Percentiles rank a stretch among this genome's conserved stretches.
These are phyloP conservation scores for Hirschfeldia incana DNA, from an alignment of 345 rosid species.

Conservation along the genomic window DNA sequence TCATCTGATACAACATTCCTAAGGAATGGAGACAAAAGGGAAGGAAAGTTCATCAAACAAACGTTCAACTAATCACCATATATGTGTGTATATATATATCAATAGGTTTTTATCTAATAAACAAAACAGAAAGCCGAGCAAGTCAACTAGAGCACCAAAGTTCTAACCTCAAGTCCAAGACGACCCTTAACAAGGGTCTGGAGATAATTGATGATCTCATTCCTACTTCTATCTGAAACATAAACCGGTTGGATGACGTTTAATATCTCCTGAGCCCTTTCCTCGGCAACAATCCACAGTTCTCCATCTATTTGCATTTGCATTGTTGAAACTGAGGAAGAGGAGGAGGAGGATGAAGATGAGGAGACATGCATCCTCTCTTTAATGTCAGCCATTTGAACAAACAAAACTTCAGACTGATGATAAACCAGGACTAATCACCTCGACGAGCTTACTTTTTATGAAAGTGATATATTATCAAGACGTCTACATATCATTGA, in stretches of 20 bases:
- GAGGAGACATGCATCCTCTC: constrained; percentile 7
- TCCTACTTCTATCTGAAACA: constrained; percentile 62
- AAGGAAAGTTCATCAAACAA: not conserved
- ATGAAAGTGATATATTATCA: constrained; percentile 16
- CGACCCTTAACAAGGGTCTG: constrained; percentile 48
- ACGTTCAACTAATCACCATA: not conserved
- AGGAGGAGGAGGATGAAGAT: constrained; percentile 34
- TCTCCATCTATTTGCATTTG: constrained; percentile 47
- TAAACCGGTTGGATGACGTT: constrained; percentile 57
- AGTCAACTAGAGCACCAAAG: not conserved
- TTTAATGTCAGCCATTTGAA: no score
- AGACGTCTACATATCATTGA: constrained; percentile 25
- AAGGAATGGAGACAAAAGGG: not conserved
- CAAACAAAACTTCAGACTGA: no score
- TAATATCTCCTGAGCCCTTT: constrained; percentile 71
- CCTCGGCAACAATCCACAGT: constrained; percentile 72
- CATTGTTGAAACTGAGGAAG: constrained; percentile 41
- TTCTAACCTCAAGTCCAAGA: constrained; percentile 68
- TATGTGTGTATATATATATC: no score
- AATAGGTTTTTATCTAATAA: not conserved
- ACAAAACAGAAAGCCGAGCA: not conserved
- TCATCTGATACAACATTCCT: not conserved
- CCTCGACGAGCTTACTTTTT: constrained; percentile 16
- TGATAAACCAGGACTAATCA: not conserved
- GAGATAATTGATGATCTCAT: constrained; percentile 53